A percentile compares a stretch with the other conserved stretches of the same genome.
phyloP scores from a whole-genome alignment of 805 yeast species.

The Candida boidinii region DNA sequence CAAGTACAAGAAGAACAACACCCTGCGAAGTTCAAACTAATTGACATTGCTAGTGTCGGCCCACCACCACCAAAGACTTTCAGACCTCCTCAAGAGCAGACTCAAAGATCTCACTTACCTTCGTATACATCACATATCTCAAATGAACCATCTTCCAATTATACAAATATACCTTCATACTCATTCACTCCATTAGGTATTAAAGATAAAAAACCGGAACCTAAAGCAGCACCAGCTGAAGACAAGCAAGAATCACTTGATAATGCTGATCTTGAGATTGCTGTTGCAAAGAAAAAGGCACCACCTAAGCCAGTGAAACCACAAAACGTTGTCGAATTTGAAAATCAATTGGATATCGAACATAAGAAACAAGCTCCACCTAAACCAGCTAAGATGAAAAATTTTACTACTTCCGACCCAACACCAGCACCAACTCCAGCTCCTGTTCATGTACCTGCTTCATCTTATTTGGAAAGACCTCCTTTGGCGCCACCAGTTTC shows the following conservation, averaged over 20 bases:
- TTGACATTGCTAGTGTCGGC: constrained; percentile 12
- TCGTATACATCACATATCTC: too few species aligned
- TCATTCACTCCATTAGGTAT: too few species aligned
- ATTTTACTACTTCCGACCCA: constrained; percentile 1
- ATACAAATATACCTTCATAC: too few species aligned
- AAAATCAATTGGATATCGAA: background rate
- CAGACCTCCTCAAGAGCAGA: too few species aligned
- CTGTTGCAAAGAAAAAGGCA: constrained; percentile 5
- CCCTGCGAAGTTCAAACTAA: constrained; percentile 6
- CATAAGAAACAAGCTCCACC: background rate
- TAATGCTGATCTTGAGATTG: constrained; percentile 1
- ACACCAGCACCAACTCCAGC: background rate
- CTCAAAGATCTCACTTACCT: too few species aligned
- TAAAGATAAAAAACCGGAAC: too few species aligned
- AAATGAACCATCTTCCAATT: too few species aligned
- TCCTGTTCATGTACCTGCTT: background rate
- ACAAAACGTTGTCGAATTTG: background rate
- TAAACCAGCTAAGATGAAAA: constrained; percentile 3
- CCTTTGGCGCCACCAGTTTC: constrained; percentile 2
- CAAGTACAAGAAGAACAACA: background rate
- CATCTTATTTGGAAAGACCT: constrained; percentile 1
- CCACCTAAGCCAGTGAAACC: constrained; percentile 13
- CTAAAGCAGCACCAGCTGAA: too few species aligned
- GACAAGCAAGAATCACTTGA: constrained; percentile 1
- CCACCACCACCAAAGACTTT: constrained; percentile 14